Evolutionary conservation across 345 rosid genomes (phyloP), one percentile per base, ranked within the genome.

Genomic region (Nasturtium officinale): DNA sequence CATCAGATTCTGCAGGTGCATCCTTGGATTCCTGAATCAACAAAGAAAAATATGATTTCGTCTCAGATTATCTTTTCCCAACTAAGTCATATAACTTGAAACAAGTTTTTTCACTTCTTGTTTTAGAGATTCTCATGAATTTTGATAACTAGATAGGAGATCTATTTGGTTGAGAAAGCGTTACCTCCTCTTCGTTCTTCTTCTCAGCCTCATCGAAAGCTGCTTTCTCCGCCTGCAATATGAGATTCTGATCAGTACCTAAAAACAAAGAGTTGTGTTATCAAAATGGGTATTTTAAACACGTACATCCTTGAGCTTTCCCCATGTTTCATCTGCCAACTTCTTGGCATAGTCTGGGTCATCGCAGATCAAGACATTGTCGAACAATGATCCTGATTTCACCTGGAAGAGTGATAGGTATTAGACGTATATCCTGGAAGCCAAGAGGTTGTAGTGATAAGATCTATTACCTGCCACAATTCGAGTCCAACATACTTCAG

Each of bases 401-500:
- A 92, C 98, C 97, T 61, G 15, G 6, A 37, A 17, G 7, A 43
- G 18, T 5, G 47, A 15, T 15, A n/a, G 2, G 18, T n/a, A 15
- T 43, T n/a, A 43, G 47, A 15, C 10, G 17, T 15, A 43, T 0
- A 42, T 15, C 17, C 3, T 15, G 18, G 18, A 43, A 6, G 8
- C 0, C 17, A 15, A 15, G 5, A 40, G 7, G 5, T 40, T 13
- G 0, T 3, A 33, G 46, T 11, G 52, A 53, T 10, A 42, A 28
- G 53, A 52, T 21, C 17, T 32, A 0, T 61, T 82, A 94, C 97
- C 98, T 96, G 98, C 99, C 99, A 96, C 85, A 96, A 75, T 60
- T 96, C 99, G 69, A 96, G 68, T 38, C 99, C 99, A 38, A 92
- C 98, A 79, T 96, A 87, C 82, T 90, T 92, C 92, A 96, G 76